phyloP scores from a whole-genome alignment of 2,329 filamentous ascomycete species.

The Sporothrix humicola region DNA sequence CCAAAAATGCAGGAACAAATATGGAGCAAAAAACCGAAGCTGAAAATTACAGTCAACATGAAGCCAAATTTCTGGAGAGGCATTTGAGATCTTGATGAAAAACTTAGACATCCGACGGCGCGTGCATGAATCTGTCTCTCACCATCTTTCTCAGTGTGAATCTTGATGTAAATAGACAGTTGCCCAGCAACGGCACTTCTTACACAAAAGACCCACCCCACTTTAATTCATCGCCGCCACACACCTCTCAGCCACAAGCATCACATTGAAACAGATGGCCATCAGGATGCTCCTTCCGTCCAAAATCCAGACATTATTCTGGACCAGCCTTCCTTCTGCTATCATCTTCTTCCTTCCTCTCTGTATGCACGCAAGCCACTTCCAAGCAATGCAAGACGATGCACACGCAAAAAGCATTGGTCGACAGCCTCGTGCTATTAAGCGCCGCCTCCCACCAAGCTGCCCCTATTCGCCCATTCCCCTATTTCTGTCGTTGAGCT shows the following conservation, averaged over 20 bases:
- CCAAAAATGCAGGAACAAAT: too few relatives aligned
- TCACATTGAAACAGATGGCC: not conserved
- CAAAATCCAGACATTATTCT: not conserved
- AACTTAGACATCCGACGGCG: not conserved
- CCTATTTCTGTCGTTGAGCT: not conserved
- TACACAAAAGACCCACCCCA: not conserved
- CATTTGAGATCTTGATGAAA: not conserved
- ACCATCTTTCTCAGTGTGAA: not conserved
- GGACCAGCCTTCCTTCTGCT: not conserved
- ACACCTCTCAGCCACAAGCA: not conserved
- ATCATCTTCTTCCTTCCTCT: not conserved
- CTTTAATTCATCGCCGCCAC: not conserved
- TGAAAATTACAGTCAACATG: not conserved
- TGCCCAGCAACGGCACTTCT: constrained; percentile 9
- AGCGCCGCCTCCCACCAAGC: constrained; percentile 3
- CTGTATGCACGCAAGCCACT: not conserved
- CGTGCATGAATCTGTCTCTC: not conserved
- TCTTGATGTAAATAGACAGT: constrained; percentile 21
- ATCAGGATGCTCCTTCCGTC: not conserved
- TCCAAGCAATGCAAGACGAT: not conserved
- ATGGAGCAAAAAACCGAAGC: not conserved
- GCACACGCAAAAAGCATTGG: not conserved
- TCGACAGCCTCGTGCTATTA: not conserved
- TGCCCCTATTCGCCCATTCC: not conserved
- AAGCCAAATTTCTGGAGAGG: too few relatives aligned